Conservation (phyloP, 1,139 yeast species). For the Arxiozyma telluris region DNA sequence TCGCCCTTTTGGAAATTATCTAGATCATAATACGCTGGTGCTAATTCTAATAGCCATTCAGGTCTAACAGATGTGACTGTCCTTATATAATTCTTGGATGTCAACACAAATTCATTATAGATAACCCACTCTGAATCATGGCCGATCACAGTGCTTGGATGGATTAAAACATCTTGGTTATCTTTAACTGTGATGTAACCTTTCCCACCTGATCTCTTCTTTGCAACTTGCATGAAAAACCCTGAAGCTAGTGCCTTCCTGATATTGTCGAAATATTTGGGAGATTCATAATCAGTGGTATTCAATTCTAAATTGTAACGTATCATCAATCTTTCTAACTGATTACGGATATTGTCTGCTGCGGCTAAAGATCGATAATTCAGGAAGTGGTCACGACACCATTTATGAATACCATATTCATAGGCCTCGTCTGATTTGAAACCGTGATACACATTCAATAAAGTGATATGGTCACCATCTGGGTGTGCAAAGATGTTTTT, state of each 20-base stretch:
- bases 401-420: slow-evolving; percentile 51
- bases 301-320: slow-evolving; percentile 64
- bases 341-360: slow-evolving; percentile 79
- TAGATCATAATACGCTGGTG: slow-evolving; percentile 76
- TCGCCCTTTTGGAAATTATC: slow-evolving; percentile 74
- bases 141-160: slow-evolving; percentile 84
- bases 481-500: slow-evolving; percentile 84
- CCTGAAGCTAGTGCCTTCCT: slow-evolving; percentile 87
- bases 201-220: slow-evolving; percentile 63
- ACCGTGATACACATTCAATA: slow-evolving; percentile 81
- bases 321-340: slow-evolving; percentile 76
- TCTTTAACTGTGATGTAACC: slow-evolving; percentile 87
- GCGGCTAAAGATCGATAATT: slow-evolving; percentile 74
- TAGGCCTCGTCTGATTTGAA: slow-evolving; percentile 66
- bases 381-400: slow-evolving; percentile 90
- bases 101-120: slow-evolving; percentile 89
- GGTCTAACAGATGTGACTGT: slow-evolving; percentile 91
- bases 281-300: slow-evolving; percentile 62
- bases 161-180: slow-evolving; percentile 88
- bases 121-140: slow-evolving; percentile 87
- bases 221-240: slow-evolving; percentile 97
- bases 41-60: slow-evolving; percentile 75
- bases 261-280: slow-evolving; percentile 60
- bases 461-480: slow-evolving; percentile 90
- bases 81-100: slow-evolving; percentile 86